Evolutionary conservation across 768 basidiomycete species (phyloP), one percentile per base, ranked within the genome.

Genomic region (Boletus pseudopeckii): DNA sequence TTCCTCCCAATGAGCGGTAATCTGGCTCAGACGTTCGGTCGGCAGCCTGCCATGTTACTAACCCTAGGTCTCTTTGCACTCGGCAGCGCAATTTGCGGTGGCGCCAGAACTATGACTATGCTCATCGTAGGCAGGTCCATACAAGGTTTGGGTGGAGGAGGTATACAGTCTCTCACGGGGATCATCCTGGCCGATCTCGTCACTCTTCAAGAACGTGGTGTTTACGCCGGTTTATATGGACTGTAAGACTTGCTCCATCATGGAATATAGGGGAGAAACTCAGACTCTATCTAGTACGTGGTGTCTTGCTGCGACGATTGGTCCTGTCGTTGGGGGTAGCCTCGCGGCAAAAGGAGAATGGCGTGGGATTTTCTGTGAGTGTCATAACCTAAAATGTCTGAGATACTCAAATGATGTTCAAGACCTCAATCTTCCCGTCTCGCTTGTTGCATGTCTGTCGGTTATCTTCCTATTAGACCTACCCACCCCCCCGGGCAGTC

Each of bases 131-230:
- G 73, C 2, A 68, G 80, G 26, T 60, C 70, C 65, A 50, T 76
- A 30, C 75, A 76, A 55, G 76, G 75, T 6, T 50, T 75, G 1
- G 77, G 77, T 7, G 72, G 68, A 8, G 79, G 78, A 1, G 71
- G 69, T 1, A 72, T 78, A 14, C 58, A 71, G n/a, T 63, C 73
- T 10, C 54, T 75, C 10, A 63, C 68, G 2, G 71, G 73, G 10
- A 79, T 81, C 39, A 66, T 81, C 39, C 48, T 79, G 4, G 64
- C 71, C n/a, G 80, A 82, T 53, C 60, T 82, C 3, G 75, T 81
- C 11, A 70, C 77, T 2, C 67, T 82, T 7, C 41, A 63, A 13
- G 76, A 80, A 43, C 72, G 80, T 8, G 80, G 80, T 3, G 34
- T 56, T 1, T 77, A 71, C 53, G 58, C 63, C 4, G 74, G 72